Percentiles rank a stretch among this genome's conserved stretches.
Evolutionary conservation across 2,329 filamentous ascomycete species (phyloP).

Genomic region (Pseudogymnoascus destructans): DNA sequence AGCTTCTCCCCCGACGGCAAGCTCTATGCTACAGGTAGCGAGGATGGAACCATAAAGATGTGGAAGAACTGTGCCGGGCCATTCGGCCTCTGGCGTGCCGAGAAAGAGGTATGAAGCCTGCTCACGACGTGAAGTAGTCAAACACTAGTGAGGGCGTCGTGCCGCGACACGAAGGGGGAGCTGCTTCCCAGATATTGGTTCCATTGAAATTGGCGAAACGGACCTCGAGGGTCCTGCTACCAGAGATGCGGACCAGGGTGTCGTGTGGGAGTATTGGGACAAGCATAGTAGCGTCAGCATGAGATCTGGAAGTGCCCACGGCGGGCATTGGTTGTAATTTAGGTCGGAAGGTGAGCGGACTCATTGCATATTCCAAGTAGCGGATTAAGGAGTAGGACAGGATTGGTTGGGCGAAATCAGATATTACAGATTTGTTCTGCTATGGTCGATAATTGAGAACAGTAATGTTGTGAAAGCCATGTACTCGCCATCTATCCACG

Average conservation of each 20-base stretch:
- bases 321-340: constrained; percentile 3
- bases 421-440: neutral
- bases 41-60: constrained; percentile 96
- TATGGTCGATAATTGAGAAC: neutral
- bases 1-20: constrained; percentile 92
- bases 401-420: neutral
- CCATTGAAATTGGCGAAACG: neutral
- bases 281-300: neutral
- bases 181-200: neutral
- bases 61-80: constrained; percentile 58
- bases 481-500: neutral
- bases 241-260: neutral
- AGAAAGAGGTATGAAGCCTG: constrained; percentile 11
- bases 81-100: constrained; percentile 45
- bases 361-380: constrained; percentile 4
- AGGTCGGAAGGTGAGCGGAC: constrained; percentile 1
- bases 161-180: neutral
- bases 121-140: neutral
- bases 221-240: neutral
- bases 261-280: neutral
- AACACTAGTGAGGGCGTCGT: neutral
- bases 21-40: constrained; percentile 88
- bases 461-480: neutral
- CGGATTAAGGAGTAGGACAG: neutral
- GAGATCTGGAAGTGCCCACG: neutral